Conservation (phyloP, 257 asterid genomes). For the Scutellaria baicalensis region DNA sequence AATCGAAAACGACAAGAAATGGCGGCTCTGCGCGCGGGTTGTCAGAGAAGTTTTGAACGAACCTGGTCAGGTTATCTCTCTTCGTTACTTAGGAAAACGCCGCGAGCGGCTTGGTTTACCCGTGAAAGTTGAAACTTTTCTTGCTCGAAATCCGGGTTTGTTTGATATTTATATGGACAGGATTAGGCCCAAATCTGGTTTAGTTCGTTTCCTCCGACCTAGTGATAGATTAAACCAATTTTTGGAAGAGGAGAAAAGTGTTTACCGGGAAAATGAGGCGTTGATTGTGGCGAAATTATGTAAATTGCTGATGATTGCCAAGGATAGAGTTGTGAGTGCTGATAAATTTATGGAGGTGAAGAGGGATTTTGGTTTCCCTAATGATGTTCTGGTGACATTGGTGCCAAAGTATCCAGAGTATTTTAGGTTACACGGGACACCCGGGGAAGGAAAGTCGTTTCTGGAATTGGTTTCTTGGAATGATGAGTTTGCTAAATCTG, state of each 20-base stretch:
- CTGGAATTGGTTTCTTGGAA: constrained; percentile 59
- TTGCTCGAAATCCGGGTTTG: constrained; percentile 61
- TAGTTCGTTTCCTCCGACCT: constrained; percentile 49
- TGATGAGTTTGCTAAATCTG: constrained; percentile 47
- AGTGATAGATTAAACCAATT: constrained; percentile 47
- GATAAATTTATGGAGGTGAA: constrained; percentile 77
- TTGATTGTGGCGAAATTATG: constrained; percentile 63
- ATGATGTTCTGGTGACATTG: constrained; percentile 61
- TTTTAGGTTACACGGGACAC: constrained; percentile 51
- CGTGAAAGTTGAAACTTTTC: constrained; percentile 35
- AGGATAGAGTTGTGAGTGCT: constrained; percentile 48
- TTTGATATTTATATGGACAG: constrained; percentile 59
- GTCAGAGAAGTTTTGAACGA: constrained; percentile 83
- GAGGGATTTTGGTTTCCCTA: constrained; percentile 89
- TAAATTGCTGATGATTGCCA: constrained; percentile 81
- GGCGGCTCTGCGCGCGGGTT: constrained; percentile 72
- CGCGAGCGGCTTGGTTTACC: constrained; percentile 67
- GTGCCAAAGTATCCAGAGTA: constrained; percentile 63
- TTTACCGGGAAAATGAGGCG: constrained; percentile 45
- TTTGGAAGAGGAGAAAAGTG: constrained; percentile 50
- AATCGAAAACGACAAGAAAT: constrained; percentile 72
- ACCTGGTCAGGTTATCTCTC: constrained; percentile 79
- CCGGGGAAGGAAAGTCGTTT: constrained; percentile 65
- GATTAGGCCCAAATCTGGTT: constrained; percentile 61
- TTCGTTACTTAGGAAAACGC: constrained; percentile 67